Percentiles rank a stretch among this genome's conserved stretches.
Conservation (phyloP, 2,329 filamentous ascomycete genomes). For the Ceratocystis papillata region DNA sequence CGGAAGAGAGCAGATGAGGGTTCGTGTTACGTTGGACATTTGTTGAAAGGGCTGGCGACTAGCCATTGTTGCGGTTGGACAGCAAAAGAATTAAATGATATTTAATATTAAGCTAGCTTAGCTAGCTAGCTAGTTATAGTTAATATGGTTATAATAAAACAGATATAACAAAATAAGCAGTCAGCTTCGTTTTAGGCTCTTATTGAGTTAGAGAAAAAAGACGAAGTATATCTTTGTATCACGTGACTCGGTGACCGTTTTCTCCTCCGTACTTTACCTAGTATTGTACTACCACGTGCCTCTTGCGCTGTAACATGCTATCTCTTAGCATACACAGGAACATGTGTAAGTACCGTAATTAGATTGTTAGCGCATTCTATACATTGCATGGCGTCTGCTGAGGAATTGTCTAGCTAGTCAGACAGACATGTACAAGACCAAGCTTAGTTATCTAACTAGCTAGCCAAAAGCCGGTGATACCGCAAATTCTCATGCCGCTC, state of each 20-base stretch:
- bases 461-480: background rate
- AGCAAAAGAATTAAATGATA: background rate
- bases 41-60: background rate
- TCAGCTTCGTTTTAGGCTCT: too few relatives aligned
- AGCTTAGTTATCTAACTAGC: background rate
- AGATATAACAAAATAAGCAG: background rate
- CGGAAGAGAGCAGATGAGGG: background rate
- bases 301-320: background rate
- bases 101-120: too few relatives aligned
- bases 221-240: background rate
- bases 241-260: background rate
- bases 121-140: too few relatives aligned
- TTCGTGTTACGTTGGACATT: constrained; percentile 3
- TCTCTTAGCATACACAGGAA: background rate
- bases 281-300: constrained; percentile 6
- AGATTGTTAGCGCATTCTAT: background rate
- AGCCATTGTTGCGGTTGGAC: background rate
- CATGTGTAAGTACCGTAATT: background rate
- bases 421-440: too few relatives aligned
- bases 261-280: background rate
- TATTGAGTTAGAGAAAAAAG: background rate
- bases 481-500: background rate
- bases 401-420: too few relatives aligned
- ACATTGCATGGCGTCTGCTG: background rate
- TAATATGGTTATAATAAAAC: background rate